These are phyloP conservation scores for Pleurotus cornucopiae DNA, from an alignment of 768 basidiomycete genomes.

Conservation along the genomic window DNA sequence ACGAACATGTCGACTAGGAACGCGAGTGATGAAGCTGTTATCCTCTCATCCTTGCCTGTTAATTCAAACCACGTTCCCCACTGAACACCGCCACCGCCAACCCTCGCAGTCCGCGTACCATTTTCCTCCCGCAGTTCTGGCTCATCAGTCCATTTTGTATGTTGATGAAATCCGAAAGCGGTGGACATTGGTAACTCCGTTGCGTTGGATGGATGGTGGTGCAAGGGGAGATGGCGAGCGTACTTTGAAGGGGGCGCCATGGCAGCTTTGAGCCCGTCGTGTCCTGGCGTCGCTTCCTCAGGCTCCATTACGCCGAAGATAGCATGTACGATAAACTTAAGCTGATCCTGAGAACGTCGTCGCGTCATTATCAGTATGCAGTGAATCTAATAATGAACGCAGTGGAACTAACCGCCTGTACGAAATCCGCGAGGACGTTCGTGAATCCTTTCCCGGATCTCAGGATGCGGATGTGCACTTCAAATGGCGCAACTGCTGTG, in stretches of 20 bases:
- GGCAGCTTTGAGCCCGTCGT: slow-evolving; percentile 18
- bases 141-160: slow-evolving; percentile 37
- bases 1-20: slow-evolving; percentile 55
- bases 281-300: slow-evolving; percentile 16
- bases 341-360: slow-evolving; percentile 30
- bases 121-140: slow-evolving; percentile 35
- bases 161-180: slow-evolving; percentile 30
- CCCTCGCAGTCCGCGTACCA: slow-evolving; percentile 32
- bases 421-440: slow-evolving; percentile 53
- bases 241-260: slow-evolving; percentile 52
- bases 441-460: slow-evolving; percentile 50
- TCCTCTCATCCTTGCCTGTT: slow-evolving; percentile 31
- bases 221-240: slow-evolving; percentile 54
- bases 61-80: slow-evolving; percentile 61
- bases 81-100: slow-evolving; percentile 51
- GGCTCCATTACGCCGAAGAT: slow-evolving; percentile 50
- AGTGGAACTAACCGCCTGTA: slow-evolving; percentile 43
- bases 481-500: slow-evolving; percentile 35
- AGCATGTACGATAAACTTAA: slow-evolving; percentile 48
- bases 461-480: slow-evolving; percentile 43
- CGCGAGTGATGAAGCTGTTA: slow-evolving; percentile 45
- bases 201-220: slow-evolving; percentile 45
- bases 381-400: neutral
- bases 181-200: slow-evolving; percentile 17
- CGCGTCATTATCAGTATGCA: neutral